Conservation (phyloP, 1,284 basidiomycete genomes). For the Cutaneotrichosporon curvatum region DNA sequence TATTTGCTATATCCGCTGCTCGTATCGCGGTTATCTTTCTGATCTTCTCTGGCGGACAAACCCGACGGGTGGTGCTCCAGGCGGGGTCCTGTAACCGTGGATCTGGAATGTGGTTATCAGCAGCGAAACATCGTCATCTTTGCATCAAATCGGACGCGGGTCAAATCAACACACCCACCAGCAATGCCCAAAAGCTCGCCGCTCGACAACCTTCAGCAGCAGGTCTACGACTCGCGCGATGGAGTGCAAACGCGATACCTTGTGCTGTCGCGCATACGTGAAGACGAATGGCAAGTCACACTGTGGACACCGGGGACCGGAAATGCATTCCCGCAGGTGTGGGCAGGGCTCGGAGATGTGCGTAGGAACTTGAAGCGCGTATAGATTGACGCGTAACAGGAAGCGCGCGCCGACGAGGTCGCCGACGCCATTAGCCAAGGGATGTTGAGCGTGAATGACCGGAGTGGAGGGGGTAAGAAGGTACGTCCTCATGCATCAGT, state of each 20-base stretch:
- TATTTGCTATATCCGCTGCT: too few species aligned
- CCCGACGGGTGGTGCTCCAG: too few species aligned
- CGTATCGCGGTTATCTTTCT: too few species aligned
- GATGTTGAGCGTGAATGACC: constrained; percentile 10
- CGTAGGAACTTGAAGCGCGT: background rate
- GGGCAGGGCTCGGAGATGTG: constrained; percentile 9
- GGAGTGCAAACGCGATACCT: constrained; percentile 8
- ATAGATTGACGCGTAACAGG: background rate
- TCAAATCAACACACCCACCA: too few species aligned
- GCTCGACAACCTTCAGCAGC: constrained; percentile 14
- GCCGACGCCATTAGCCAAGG: constrained; percentile 7
- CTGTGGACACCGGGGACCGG: constrained; percentile 6
- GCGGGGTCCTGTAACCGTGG: too few species aligned
- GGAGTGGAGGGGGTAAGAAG: constrained; percentile 6
- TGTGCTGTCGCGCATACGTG: background rate
- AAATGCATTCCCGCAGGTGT: constrained; percentile 3
- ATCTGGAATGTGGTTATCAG: too few species aligned
- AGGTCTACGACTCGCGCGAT: constrained; percentile 8
- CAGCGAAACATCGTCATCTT: too few species aligned
- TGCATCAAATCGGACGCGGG: too few species aligned
- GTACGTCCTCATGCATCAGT: background rate
- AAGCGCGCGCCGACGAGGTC: constrained; percentile 8
- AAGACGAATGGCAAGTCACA: constrained; percentile 8
- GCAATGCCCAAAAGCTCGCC: background rate
- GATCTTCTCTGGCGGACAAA: too few species aligned